phyloP scores from a whole-genome alignment of 441 rosid species.

The Sinapis alba region DNA sequence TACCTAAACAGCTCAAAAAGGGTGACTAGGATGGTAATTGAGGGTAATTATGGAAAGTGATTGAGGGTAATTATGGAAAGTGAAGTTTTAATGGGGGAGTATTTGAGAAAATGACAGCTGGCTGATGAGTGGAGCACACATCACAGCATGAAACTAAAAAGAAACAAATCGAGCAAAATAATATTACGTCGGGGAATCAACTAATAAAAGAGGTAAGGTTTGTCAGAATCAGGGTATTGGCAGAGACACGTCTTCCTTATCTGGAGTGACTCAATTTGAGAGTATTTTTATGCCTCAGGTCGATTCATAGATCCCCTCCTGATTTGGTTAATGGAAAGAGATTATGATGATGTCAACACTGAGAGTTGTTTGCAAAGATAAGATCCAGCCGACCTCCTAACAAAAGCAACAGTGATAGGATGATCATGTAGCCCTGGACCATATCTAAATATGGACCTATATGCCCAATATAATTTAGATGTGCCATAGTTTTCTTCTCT shows the following conservation, averaged over 20 bases:
- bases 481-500: constrained; percentile 7
- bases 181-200: constrained; percentile 5
- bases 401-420: constrained; percentile 25
- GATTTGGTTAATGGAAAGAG: background rate
- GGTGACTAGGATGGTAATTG: background rate
- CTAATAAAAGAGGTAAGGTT: background rate
- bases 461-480: background rate
- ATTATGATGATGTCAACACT: constrained; percentile 6
- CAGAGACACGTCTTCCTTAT: constrained; percentile 28
- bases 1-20: background rate
- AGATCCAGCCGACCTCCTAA: constrained; percentile 26
- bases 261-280: background rate
- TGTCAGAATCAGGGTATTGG: constrained; percentile 17
- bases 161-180: background rate
- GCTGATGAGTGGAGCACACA: constrained; percentile 8
- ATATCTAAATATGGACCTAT: constrained; percentile 4
- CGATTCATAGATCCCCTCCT: background rate
- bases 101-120: constrained; percentile 15
- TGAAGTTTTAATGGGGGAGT: background rate
- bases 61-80: constrained; percentile 2
- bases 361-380: constrained; percentile 36
- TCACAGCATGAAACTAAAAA: background rate
- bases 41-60: constrained; percentile 2
- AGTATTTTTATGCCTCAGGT: background rate
- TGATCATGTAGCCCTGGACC: constrained; percentile 19